Percentiles rank a stretch among this genome's conserved stretches.
Evolutionary conservation across 768 basidiomycete genomes (phyloP).

Genomic region (Lactarius psammicola): DNA sequence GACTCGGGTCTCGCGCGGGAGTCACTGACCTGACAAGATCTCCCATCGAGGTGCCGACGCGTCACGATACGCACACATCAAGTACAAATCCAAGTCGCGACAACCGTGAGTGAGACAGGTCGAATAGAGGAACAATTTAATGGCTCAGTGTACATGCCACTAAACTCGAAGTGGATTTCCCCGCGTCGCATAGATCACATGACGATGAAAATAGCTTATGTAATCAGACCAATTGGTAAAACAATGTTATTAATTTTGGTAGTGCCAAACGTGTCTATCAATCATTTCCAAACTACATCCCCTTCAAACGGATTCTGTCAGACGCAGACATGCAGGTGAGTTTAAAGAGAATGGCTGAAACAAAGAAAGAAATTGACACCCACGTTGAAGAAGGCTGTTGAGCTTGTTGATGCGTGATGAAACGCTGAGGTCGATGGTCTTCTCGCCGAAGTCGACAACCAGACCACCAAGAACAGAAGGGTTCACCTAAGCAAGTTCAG

Average conservation of each 20-base stretch:
- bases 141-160: background rate
- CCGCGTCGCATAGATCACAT: slow-evolving; percentile 8
- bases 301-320: slow-evolving; percentile 29
- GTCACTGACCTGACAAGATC: slow-evolving; percentile 6
- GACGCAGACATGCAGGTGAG: background rate
- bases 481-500: slow-evolving; percentile 64
- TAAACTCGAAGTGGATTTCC: background rate
- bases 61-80: slow-evolving; percentile 15
- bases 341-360: background rate
- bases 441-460: slow-evolving; percentile 96
- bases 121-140: background rate
- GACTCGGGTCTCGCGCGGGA: background rate
- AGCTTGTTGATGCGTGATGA: slow-evolving; percentile 92
- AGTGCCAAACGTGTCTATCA: slow-evolving; percentile 9
- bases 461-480: slow-evolving; percentile 88
- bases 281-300: background rate
- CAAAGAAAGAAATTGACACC: slow-evolving; percentile 34
- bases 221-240: background rate
- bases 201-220: background rate
- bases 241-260: slow-evolving; percentile 12
- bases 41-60: slow-evolving; percentile 12
- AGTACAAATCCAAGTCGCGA: background rate
- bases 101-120: background rate
- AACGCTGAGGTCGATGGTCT: slow-evolving; percentile 95
- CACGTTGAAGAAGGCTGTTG: slow-evolving; percentile 84